Base-by-base conservation (phyloP, 495 filamentous ascomycete species). In the Aspergillus sparsus region DNA sequence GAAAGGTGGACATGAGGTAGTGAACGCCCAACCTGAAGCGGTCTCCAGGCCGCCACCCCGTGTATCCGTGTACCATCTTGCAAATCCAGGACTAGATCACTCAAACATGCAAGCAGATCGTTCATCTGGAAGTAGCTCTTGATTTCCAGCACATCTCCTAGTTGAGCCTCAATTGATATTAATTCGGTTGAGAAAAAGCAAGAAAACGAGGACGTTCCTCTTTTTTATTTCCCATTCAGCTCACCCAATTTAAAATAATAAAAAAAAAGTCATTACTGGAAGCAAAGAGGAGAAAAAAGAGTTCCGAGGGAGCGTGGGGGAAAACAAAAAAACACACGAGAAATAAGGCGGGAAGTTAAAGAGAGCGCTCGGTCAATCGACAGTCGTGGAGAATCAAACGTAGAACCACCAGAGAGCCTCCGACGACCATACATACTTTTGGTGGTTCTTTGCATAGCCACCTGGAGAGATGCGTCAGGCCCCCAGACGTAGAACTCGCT, bases 1-100 rank as follows among this genome's bases (percentile, higher is more conserved):
- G 68, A 70, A 77, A 68, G 67, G 65, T 71, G 73, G 68, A 71
- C 68, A 73, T 67, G 64, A 67, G 63, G 68, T 51, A 64, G 55
- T 66, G 49, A 55, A 59, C 55, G 58, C 57, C 58, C 53, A 61
- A 61, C 61, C 57, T 61, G 57, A 63, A 49, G 55, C 58, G 44
- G 50, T 59, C 59, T 56, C 47, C 49, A 57, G 60, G 55, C 63
- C 56, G 53, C 55, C 59, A 50, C 56, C 62, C 49, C 58, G 56
- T 62, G 66, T 59, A 62, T 66, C 49, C 58, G 56, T 62, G 66
- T 59, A 62, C 64, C 63, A 57, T 68, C 61, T 70, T 62, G 65
- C 58, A 61, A 62, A 57, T 53, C 49, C 58, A 62, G 57, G 58
- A 52, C 62, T 55, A 70, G 63, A 64, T 53, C 61, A 63, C 61